Percentiles rank a stretch among this genome's conserved stretches.
phyloP scores from a whole-genome alignment of 2,329 filamentous ascomycete species.

The Didymella keratinophila region DNA sequence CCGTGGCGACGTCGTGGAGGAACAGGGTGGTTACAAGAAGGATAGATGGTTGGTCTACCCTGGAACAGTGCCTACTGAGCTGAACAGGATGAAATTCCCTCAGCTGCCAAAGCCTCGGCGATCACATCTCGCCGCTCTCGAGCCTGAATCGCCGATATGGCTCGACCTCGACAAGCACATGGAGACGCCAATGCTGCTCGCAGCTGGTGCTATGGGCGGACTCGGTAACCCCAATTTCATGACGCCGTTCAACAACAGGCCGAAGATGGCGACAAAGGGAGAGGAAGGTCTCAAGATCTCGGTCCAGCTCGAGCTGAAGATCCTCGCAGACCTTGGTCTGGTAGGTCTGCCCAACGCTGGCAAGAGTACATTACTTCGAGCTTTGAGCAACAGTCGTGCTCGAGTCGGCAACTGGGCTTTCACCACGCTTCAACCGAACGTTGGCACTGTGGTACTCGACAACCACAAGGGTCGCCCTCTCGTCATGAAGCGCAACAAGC shows the following conservation, averaged over 20 bases:
- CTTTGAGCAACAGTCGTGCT: slow-evolving; percentile 86
- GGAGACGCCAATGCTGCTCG: slow-evolving; percentile 82
- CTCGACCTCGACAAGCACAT: slow-evolving; percentile 71
- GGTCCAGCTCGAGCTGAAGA: slow-evolving; percentile 88
- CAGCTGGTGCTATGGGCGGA: slow-evolving; percentile 86
- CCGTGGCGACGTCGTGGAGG: slow-evolving; percentile 39
- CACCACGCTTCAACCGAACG: slow-evolving; percentile 92
- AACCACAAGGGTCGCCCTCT: slow-evolving; percentile 78
- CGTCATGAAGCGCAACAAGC: slow-evolving; percentile 55
- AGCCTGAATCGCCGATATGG: slow-evolving; percentile 75
- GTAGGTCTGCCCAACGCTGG: slow-evolving; percentile 96
- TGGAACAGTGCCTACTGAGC: slow-evolving; percentile 76
- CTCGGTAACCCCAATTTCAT: slow-evolving; percentile 94
- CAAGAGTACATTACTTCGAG: slow-evolving; percentile 89
- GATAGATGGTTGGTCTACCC: slow-evolving; percentile 90
- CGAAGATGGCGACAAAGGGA: slow-evolving; percentile 88
- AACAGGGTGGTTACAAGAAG: slow-evolving; percentile 55
- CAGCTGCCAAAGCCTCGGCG: slow-evolving; percentile 63
- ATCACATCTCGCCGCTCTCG: slow-evolving; percentile 67
- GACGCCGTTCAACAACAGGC: slow-evolving; percentile 74
- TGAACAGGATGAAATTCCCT: slow-evolving; percentile 66
- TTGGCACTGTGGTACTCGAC: slow-evolving; percentile 94
- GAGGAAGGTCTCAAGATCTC: slow-evolving; percentile 79
- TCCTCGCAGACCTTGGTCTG: slow-evolving; percentile 92
- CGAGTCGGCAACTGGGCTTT: slow-evolving; percentile 96